These are phyloP conservation scores for Pythium sp. DNA, from an alignment of 352 stramenopile genomes.

Conservation along the genomic window DNA sequence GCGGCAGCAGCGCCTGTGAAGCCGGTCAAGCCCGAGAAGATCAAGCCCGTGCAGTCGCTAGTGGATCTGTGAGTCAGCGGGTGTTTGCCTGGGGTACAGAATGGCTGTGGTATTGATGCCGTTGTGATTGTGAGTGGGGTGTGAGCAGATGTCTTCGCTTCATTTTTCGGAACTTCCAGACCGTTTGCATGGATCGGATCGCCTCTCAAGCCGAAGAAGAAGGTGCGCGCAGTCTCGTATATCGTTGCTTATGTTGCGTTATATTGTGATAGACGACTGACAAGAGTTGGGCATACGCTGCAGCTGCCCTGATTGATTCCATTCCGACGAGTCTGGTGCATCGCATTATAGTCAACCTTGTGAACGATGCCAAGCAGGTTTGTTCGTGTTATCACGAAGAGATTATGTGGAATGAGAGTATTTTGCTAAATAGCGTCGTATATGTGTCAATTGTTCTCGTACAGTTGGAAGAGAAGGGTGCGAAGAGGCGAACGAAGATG, in stretches of 20 bases:
- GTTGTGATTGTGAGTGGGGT: not conserved
- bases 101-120: not conserved
- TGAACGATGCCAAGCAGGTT: constrained; percentile 58
- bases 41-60: constrained; percentile 37
- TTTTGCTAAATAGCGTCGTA: not conserved
- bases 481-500: constrained; percentile 29
- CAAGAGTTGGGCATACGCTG: not conserved
- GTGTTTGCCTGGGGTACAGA: not conserved
- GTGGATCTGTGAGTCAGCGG: constrained; percentile 47
- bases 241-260: not conserved
- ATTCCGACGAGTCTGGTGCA: constrained; percentile 61
- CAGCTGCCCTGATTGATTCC: constrained; percentile 61
- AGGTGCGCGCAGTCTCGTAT: constrained; percentile 27
- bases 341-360: constrained; percentile 61
- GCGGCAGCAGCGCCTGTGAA: constrained; percentile 3
- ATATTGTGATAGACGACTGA: not conserved
- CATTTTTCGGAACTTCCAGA: constrained; percentile 69
- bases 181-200: constrained; percentile 64
- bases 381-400: not conserved
- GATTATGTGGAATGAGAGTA: not conserved
- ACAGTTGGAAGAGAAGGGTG: constrained; percentile 42
- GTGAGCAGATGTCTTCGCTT: constrained; percentile 48
- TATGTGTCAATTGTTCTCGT: not conserved
- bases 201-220: constrained; percentile 51
- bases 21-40: constrained; percentile 25